Evolutionary conservation across 352 stramenopile genomes (phyloP).

Genomic region (Pythium chondricola): DNA sequence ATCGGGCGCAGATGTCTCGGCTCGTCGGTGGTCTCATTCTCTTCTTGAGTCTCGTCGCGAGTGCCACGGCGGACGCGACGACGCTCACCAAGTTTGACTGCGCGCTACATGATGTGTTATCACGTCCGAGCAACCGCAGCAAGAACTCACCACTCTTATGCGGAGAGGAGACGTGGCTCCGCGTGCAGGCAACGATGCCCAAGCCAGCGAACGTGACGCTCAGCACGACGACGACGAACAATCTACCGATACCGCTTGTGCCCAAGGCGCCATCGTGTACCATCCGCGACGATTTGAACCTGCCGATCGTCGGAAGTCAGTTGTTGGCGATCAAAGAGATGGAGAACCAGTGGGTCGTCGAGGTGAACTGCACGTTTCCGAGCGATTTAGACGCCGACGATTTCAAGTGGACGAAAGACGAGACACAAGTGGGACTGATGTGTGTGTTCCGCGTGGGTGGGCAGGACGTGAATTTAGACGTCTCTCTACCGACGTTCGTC

Average conservation of each 20-base stretch:
- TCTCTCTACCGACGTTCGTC: conserved; percentile 10
- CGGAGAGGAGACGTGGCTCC: conserved; percentile 14
- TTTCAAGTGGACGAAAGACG: neutral
- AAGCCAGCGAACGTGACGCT: conserved; percentile 7
- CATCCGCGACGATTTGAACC: conserved; percentile 5
- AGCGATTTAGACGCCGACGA: conserved; percentile 11
- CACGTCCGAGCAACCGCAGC: neutral
- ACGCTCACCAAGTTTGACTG: conserved; percentile 12
- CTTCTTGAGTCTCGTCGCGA: too few relatives aligned
- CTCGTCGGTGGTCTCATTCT: too few relatives aligned
- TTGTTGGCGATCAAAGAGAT: neutral
- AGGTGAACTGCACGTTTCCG: conserved; percentile 12
- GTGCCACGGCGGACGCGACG: too few relatives aligned
- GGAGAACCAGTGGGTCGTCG: conserved; percentile 9
- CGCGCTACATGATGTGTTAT: neutral
- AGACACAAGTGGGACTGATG: neutral
- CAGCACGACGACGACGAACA: neutral
- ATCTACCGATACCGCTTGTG: conserved; percentile 5
- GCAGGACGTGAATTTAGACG: conserved; percentile 6
- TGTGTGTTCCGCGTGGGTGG: conserved; percentile 9
- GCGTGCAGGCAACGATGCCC: conserved; percentile 8
- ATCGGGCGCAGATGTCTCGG: too few relatives aligned
- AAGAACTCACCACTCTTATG: conserved; percentile 9
- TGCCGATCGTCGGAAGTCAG: conserved; percentile 7
- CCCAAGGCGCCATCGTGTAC: conserved; percentile 6